A percentile compares a stretch with the other conserved stretches of the same genome.
Conservation (phyloP, 2,329 filamentous ascomycete species). For the Fusarium coffeatum region DNA sequence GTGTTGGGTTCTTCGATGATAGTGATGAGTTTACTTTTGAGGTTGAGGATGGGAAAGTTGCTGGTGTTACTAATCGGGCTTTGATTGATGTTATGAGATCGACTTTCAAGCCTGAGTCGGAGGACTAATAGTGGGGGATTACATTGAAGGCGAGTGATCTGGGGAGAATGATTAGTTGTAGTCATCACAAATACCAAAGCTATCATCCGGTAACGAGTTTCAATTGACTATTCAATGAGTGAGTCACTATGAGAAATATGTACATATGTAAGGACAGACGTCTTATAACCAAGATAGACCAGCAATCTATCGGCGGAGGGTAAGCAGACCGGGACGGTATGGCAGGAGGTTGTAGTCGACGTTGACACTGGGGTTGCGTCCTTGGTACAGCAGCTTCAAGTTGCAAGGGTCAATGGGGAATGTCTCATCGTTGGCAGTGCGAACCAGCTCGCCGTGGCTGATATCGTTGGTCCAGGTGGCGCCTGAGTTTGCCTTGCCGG, state of each 20-base stretch:
- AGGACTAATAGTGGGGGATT: neutral
- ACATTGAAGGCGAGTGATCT: neutral
- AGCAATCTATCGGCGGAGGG: neutral
- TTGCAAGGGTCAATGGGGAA: slow-evolving; percentile 72
- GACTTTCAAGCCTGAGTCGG: neutral
- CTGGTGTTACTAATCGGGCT: neutral
- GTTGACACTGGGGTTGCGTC: slow-evolving; percentile 54
- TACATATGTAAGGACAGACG: neutral
- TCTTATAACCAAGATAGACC: neutral
- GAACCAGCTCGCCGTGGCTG: slow-evolving; percentile 71
- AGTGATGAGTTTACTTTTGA: slow-evolving; percentile 18
- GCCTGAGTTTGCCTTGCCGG: slow-evolving; percentile 72
- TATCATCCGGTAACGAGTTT: neutral
- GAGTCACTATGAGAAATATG: neutral
- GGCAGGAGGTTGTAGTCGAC: slow-evolving; percentile 56
- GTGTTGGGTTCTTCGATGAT: neutral
- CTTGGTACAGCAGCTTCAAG: slow-evolving; percentile 73
- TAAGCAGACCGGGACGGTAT: slow-evolving; percentile 32
- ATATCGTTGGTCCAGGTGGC: slow-evolving; percentile 74
- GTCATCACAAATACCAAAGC: neutral
- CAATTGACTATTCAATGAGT: neutral
- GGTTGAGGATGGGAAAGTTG: neutral
- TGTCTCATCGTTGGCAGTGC: slow-evolving; percentile 69
- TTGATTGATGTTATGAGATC: neutral
- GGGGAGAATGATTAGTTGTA: neutral